Evolutionary conservation across 345 rosid genomes (phyloP).

Genomic region (Lepidium aucheri): DNA sequence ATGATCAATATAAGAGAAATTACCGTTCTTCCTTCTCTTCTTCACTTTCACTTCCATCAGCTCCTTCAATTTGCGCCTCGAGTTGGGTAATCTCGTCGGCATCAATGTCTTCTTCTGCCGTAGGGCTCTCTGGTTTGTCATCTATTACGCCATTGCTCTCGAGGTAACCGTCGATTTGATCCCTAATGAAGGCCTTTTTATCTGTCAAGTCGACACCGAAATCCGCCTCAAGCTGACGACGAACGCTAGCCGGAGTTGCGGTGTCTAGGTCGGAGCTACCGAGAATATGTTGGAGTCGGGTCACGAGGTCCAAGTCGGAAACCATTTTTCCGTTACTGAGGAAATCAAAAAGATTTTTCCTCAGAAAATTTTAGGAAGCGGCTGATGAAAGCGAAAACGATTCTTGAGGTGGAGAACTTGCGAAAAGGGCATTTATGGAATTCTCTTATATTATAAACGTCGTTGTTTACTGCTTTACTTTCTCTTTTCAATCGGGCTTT

Average conservation of each 20-base stretch:
- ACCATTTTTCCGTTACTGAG: conserved; percentile 37
- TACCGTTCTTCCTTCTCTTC: conserved; percentile 28
- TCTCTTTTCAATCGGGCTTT: too few relatives aligned
- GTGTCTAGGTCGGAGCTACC: conserved; percentile 61
- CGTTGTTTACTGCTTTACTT: background rate
- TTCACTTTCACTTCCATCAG: conserved; percentile 23
- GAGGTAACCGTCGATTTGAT: conserved; percentile 64
- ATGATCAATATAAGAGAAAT: background rate
- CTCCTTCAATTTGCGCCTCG: conserved; percentile 17
- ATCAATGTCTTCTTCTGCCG: conserved; percentile 22
- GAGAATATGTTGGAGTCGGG: conserved; percentile 68
- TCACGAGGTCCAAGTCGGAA: conserved; percentile 59
- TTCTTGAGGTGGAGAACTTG: background rate
- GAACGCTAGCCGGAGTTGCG: conserved; percentile 62
- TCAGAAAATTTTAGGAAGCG: background rate
- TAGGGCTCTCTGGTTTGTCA: conserved; percentile 13
- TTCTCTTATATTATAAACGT: background rate
- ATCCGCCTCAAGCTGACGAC: conserved; percentile 61
- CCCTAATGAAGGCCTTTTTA: conserved; percentile 49
- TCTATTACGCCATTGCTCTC: conserved; percentile 31
- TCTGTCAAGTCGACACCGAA: conserved; percentile 59
- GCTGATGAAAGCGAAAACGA: conserved; percentile 15
- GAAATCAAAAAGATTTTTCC: background rate
- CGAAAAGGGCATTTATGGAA: conserved; percentile 9
- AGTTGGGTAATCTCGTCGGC: conserved; percentile 25